Evolutionary conservation across 2,329 filamentous ascomycete species (phyloP).

Genomic region (Botrytis sinoallii): DNA sequence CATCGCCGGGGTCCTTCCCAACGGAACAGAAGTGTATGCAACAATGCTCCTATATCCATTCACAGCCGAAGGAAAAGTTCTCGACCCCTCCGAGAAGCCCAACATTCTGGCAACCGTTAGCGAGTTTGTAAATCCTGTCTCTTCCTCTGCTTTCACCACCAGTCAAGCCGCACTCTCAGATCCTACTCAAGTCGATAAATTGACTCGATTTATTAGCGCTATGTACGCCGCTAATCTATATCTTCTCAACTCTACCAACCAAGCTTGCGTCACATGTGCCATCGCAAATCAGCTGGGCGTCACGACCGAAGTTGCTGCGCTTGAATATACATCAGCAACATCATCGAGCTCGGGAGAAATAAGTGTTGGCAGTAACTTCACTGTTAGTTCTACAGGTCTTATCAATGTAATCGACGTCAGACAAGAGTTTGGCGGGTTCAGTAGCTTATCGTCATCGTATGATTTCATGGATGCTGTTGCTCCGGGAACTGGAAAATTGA

Average conservation of each 20-base stretch:
- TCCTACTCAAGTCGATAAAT: conserved; percentile 16
- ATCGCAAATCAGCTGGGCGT: too few relatives aligned
- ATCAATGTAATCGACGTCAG: too few relatives aligned
- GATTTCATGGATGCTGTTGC: too few relatives aligned
- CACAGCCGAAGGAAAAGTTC: conserved; percentile 27
- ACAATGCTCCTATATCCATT: conserved; percentile 38
- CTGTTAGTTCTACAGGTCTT: conserved; percentile 23
- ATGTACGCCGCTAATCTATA: conserved; percentile 36
- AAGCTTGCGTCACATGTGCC: too few relatives aligned
- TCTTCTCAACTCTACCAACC: conserved; percentile 24
- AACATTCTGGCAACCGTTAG: too few relatives aligned
- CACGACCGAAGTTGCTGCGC: background rate
- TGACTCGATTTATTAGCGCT: conserved; percentile 32
- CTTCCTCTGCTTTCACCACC: conserved; percentile 33
- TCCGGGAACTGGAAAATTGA: too few relatives aligned
- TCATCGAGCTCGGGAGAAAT: conserved; percentile 33
- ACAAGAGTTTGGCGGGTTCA: too few relatives aligned
- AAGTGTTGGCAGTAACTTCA: conserved; percentile 30
- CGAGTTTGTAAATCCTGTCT: background rate
- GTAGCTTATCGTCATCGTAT: too few relatives aligned
- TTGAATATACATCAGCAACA: conserved; percentile 33
- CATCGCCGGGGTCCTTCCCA: conserved; percentile 30
- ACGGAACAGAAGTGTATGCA: conserved; percentile 34
- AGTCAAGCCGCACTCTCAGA: conserved; percentile 22
- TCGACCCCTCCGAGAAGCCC: conserved; percentile 25